A percentile compares a stretch with the other conserved stretches of the same genome.
Evolutionary conservation across 495 filamentous ascomycete genomes (phyloP).

Genomic region (Aspergillus ellipticus): DNA sequence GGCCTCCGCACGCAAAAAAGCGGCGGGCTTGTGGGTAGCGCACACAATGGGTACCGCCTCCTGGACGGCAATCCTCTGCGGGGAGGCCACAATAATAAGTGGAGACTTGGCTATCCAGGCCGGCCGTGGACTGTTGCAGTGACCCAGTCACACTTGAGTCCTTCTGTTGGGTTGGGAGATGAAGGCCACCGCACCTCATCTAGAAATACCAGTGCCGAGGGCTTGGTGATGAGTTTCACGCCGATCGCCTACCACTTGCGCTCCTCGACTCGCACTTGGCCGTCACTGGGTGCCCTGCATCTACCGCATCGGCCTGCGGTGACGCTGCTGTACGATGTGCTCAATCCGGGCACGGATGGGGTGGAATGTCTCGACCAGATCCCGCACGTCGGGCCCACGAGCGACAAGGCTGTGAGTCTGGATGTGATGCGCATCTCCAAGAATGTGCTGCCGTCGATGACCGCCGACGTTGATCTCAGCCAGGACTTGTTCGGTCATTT

Average conservation of each 20-base stretch:
- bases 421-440: conserved; percentile 3
- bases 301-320: conserved; percentile 38
- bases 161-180: too few species aligned
- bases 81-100: conserved; percentile 88
- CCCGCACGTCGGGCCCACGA: background rate
- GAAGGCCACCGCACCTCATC: background rate
- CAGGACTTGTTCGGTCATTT: background rate
- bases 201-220: conserved; percentile 61
- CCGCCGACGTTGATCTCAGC: background rate
- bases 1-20: too few species aligned
- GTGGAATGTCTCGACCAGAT: conserved; percentile 2
- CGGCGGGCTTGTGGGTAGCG: conserved; percentile 93
- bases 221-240: conserved; percentile 65
- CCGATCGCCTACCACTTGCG: conserved; percentile 61
- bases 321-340: conserved; percentile 1
- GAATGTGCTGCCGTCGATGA: background rate
- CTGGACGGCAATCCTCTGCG: conserved; percentile 70
- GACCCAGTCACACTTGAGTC: background rate
- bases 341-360: background rate
- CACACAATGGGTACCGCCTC: conserved; percentile 86
- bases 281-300: conserved; percentile 48
- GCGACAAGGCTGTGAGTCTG: conserved; percentile 1
- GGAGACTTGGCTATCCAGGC: conserved; percentile 77
- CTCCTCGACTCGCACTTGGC: conserved; percentile 53
- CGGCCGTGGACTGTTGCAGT: conserved; percentile 60